Base-by-base conservation (phyloP, 257 asterid genomes). In the Rehmannia glutinosa region DNA sequence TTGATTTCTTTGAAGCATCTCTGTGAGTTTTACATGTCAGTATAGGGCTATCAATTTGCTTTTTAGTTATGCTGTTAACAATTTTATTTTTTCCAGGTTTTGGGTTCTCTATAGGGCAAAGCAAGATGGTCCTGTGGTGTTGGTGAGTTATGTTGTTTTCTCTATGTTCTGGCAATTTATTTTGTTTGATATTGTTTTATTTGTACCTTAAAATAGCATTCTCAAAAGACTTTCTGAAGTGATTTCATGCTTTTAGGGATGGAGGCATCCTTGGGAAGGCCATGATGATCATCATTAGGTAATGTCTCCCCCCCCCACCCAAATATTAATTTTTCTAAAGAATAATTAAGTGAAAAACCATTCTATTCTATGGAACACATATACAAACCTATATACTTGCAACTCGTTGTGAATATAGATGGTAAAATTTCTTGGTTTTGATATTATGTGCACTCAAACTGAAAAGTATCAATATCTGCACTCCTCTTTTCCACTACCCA, bases 191-290 rank as follows among this genome's bases (percentile, higher is more conserved):
- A 50, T 15, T 8, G 39, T 39, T 27, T 32, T 23, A 10, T 51
- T 38, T 46, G 33, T n/a, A 49, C 55, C 53, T 54, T 68, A 12
- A 66, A 70, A 62, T 77, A 27, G 77, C 58, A 33, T 23, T 36
- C 15, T 19, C 16, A 8, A 47, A 54, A 8, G 35, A n/a, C 36
- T 61, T 73, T 50, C 77, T 69, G 68, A 72, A 54, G 38, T 71
- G 66, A 56, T 43, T 73, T 70, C 65, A 24, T 62, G 54, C 62
- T 80, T 28, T 38, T 73, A 90, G 97, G 97, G 97, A 50, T 87
- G 87, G 96, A 88, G 97, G 82, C 96, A 90, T 80, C 97, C 97
- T 19, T 90, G 97, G 97, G 97, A 90, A 13, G 92, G 97, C 30
- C 96, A 90, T 78, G 97, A 82, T 24, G 96, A 84, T 71, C 97